phyloP scores from a whole-genome alignment of 306 rosid genomes.

The Inga leiocalycina region DNA sequence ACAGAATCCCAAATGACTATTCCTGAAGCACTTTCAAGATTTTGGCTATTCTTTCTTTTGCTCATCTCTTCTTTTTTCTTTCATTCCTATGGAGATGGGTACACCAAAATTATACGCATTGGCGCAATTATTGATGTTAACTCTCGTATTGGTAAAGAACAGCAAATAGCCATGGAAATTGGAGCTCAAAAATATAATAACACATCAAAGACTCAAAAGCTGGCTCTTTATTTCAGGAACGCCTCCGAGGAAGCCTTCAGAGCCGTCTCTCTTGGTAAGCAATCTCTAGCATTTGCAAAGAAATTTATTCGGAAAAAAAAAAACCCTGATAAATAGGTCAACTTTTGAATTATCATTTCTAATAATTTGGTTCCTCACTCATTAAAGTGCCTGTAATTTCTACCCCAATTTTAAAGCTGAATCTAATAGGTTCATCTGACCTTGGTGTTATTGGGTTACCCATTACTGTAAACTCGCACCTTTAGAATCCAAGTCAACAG shows the following conservation, averaged over 20 bases:
- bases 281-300: not conserved
- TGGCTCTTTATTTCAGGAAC: constrained; percentile 38
- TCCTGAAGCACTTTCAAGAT: constrained; percentile 16
- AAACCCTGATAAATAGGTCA: not conserved
- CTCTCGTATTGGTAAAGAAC: constrained; percentile 57
- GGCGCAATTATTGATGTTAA: constrained; percentile 48
- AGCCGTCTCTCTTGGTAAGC: constrained; percentile 44
- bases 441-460: not conserved
- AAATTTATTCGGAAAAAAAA: not conserved
- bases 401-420: not conserved
- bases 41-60: constrained; percentile 26
- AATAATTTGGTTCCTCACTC: not conserved
- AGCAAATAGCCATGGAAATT: constrained; percentile 52
- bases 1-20: constrained; percentile 31
- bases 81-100: constrained; percentile 26
- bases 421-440: not conserved
- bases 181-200: constrained; percentile 46
- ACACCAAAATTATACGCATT: constrained; percentile 31
- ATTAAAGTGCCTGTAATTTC: not conserved
- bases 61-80: constrained; percentile 27
- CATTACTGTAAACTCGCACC: not conserved
- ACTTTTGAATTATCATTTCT: not conserved
- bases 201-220: constrained; percentile 32
- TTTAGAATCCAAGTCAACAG: not conserved
- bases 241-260: constrained; percentile 27